Base-by-base conservation (phyloP, 345 rosid species). In the Anacardium occidentale region DNA sequence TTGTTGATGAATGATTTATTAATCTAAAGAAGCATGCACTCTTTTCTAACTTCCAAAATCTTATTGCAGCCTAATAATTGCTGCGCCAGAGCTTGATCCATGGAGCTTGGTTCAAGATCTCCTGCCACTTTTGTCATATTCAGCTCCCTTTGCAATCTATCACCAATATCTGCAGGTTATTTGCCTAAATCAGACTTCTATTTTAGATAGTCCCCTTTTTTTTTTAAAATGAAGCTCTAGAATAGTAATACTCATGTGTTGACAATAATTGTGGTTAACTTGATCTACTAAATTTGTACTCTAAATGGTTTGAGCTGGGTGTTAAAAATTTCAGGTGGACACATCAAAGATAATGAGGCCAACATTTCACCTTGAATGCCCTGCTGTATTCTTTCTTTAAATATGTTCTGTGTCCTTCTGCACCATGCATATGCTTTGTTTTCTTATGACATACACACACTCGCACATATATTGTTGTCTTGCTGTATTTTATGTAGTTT, bases 121-220 rank as follows among this genome's bases (percentile, higher is more conserved):
- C 51, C 75, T 92, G 77, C 97, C 98, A 26, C 89, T 89, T 58
- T 79, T 88, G 62, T 83, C 96, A 13, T 83, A 81, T 80, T 95
- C 99, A 25, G 96, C 98, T 68, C 96, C 97, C 13, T 91, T 92
- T 66, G 98, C 91, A 55, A 89, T 92, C 29, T 91, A 92, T 75
- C 99, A 95, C 77, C 98, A 92, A 74, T 88, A 90, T 86, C 85
- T 93, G 71, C 96, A 91, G 95, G 98, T 93, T 37, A 37, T 44
- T 68, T 73, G 37, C 32, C 56, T 58, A 34, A 21, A 42, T 22
- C 8, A 8, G 0, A n/a, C 18, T 29, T 25, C 52, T 5, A 32
- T 66, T 32, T 12, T 0, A 29, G 47, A 5, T 51, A 51, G 70
- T 47, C 2, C 21, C 57, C 1, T 29, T 29, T 1, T 29, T 3